Percentiles rank a stretch among this genome's conserved stretches.
These are phyloP conservation scores for Diutina ranongensis DNA, from an alignment of 1,139 yeast species.

Conservation along the genomic window DNA sequence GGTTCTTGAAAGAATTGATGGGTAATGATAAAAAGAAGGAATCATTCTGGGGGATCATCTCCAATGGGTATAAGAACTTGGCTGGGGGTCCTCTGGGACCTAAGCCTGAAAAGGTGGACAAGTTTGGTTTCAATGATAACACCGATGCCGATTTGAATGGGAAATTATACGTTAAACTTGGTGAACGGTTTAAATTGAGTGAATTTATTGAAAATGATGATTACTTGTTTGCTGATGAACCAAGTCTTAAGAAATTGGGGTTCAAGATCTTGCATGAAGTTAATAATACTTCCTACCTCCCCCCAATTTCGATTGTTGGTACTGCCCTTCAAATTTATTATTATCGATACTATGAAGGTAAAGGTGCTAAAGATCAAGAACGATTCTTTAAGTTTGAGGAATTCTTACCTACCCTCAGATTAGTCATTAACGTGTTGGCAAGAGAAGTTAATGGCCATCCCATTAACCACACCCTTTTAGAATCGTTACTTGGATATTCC, in stretches of 20 bases:
- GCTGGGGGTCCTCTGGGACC: conserved; percentile 12
- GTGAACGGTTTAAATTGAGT: conserved; percentile 22
- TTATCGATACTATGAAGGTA: conserved; percentile 14
- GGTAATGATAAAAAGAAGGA: conserved; percentile 50
- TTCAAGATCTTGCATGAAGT: conserved; percentile 30
- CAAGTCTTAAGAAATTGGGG: conserved; percentile 29
- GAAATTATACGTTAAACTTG: conserved; percentile 28
- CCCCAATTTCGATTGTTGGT: conserved; percentile 30
- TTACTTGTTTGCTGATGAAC: conserved; percentile 8
- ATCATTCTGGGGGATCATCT: conserved; percentile 24
- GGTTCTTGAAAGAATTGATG: conserved; percentile 47
- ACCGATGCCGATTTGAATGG: conserved; percentile 21
- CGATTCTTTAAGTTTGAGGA: conserved; percentile 15
- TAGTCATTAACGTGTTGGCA: conserved; percentile 15
- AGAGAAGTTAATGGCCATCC: conserved; percentile 14
- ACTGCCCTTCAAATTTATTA: conserved; percentile 23
- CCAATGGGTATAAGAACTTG: conserved; percentile 24
- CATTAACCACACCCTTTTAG: conserved; percentile 10
- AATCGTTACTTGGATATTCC: conserved; percentile 9
- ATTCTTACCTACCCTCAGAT: conserved; percentile 20
- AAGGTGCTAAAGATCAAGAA: conserved; percentile 4
- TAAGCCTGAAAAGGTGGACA: conserved; percentile 7
- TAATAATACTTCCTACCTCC: conserved; percentile 25
- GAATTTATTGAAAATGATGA: conserved; percentile 13
- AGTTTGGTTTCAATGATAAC: conserved; percentile 19